Conservation (phyloP, 2,329 filamentous ascomycete species). For the Colletotrichum sp. region DNA sequence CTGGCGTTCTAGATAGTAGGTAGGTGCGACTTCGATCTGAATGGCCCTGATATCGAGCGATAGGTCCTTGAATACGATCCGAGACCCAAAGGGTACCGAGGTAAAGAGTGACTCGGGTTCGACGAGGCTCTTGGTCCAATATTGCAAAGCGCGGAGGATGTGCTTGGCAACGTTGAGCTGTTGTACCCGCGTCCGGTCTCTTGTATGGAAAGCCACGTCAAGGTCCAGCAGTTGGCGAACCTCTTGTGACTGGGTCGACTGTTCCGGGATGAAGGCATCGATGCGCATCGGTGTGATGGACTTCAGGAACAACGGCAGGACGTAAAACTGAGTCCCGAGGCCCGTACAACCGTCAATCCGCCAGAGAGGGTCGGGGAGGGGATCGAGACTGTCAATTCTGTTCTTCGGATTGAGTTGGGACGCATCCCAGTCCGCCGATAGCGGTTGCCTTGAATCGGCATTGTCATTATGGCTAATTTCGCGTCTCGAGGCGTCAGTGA, state of each 20-base stretch:
- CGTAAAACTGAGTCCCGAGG: constrained; percentile 63
- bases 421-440: constrained; percentile 41
- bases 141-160: constrained; percentile 58
- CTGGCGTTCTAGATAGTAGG: constrained; percentile 58
- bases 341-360: constrained; percentile 63
- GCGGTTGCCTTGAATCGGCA: background rate
- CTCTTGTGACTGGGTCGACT: constrained; percentile 41
- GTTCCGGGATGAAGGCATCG: constrained; percentile 63
- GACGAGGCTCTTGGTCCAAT: constrained; percentile 46
- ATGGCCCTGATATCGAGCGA: constrained; percentile 51
- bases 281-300: constrained; percentile 56
- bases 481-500: constrained; percentile 22
- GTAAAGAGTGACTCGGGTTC: constrained; percentile 42
- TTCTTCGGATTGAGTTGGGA: constrained; percentile 66
- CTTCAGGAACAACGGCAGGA: constrained; percentile 55
- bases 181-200: constrained; percentile 51
- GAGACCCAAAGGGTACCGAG: constrained; percentile 61
- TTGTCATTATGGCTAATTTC: background rate
- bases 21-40: constrained; percentile 50
- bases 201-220: constrained; percentile 59
- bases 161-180: constrained; percentile 57
- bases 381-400: constrained; percentile 60
- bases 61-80: constrained; percentile 59
- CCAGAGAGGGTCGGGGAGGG: constrained; percentile 53
- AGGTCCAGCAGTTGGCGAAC: constrained; percentile 54